phyloP scores from a whole-genome alignment of 1,139 yeast genomes.

The Yamadazyma dushanensis region DNA sequence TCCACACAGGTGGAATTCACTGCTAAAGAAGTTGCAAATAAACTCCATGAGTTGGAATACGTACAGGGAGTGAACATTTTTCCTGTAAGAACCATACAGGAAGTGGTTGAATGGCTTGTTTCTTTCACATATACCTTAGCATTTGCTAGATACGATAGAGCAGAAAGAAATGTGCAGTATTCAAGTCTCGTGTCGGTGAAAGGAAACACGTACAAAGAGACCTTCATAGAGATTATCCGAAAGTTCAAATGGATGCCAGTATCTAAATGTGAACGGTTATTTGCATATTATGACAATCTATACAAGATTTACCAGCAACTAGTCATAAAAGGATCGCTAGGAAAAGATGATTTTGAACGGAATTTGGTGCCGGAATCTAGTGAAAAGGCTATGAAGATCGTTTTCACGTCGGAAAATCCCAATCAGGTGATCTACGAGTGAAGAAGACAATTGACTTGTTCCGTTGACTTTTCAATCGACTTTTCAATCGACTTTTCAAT shows the following conservation, averaged over 20 bases:
- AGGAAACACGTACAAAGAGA: constrained; percentile 48
- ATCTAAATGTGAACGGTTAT: constrained; percentile 36
- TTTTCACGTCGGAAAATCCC: constrained; percentile 54
- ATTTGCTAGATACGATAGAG: constrained; percentile 52
- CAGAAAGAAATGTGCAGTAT: constrained; percentile 51
- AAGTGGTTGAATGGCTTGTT: constrained; percentile 53
- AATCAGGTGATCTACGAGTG: constrained; percentile 29
- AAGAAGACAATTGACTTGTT: neutral
- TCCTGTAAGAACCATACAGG: constrained; percentile 45
- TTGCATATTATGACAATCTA: constrained; percentile 38
- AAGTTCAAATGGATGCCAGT: constrained; percentile 60
- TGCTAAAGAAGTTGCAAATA: constrained; percentile 36
- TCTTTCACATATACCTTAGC: constrained; percentile 60
- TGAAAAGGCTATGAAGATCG: constrained; percentile 44
- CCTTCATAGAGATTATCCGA: constrained; percentile 49
- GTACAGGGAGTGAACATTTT: constrained; percentile 44
- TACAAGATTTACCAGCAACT: constrained; percentile 35
- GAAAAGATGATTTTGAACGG: constrained; percentile 28
- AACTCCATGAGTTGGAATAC: constrained; percentile 30
- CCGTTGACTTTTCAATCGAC: no score
- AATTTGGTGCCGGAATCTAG: constrained; percentile 33
- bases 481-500: no score
- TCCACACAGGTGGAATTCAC: constrained; percentile 23
- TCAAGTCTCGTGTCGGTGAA: constrained; percentile 55
- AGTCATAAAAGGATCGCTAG: constrained; percentile 24